Evolutionary conservation across 2,329 filamentous ascomycete species (phyloP).

Genomic region (Fusarium sp.): DNA sequence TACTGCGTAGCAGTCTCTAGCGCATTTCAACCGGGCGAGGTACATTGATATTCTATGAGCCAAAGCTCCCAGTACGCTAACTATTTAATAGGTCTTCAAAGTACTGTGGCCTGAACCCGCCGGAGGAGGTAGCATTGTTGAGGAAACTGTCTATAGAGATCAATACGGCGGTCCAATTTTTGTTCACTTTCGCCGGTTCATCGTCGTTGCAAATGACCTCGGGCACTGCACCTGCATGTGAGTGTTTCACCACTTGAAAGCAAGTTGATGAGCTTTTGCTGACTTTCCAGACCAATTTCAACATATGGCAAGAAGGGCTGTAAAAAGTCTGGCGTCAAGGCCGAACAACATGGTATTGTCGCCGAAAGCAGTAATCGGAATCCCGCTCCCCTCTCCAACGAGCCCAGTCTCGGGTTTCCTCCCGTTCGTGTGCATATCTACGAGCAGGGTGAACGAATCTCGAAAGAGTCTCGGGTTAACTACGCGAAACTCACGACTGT

Average conservation of each 20-base stretch:
- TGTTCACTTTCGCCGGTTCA: slow-evolving; percentile 65
- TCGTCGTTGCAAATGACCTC: slow-evolving; percentile 64
- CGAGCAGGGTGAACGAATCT: slow-evolving; percentile 60
- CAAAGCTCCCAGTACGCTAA: neutral
- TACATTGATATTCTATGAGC: slow-evolving; percentile 30
- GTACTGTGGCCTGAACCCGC: slow-evolving; percentile 68
- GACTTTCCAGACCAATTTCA: slow-evolving; percentile 62
- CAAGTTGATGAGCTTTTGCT: slow-evolving; percentile 10
- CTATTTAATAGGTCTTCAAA: slow-evolving; percentile 63
- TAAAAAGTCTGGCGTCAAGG: slow-evolving; percentile 65
- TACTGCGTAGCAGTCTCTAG: slow-evolving; percentile 56
- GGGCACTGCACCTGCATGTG: slow-evolving; percentile 70
- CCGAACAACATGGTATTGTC: slow-evolving; percentile 67
- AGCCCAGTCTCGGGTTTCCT: slow-evolving; percentile 62
- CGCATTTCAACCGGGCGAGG: slow-evolving; percentile 58
- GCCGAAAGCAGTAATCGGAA: slow-evolving; percentile 52
- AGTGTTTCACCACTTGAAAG: slow-evolving; percentile 41
- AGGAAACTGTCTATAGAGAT: slow-evolving; percentile 52
- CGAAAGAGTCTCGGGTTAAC: slow-evolving; percentile 66
- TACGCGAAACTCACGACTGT: slow-evolving; percentile 68
- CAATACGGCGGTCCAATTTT: slow-evolving; percentile 58
- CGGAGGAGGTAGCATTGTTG: slow-evolving; percentile 51
- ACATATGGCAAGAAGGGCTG: slow-evolving; percentile 67
- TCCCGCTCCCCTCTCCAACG: slow-evolving; percentile 53
- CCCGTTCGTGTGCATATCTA: slow-evolving; percentile 61